Evolutionary conservation across 805 yeast species (phyloP).

Genomic region (Saturnispora silvae): DNA sequence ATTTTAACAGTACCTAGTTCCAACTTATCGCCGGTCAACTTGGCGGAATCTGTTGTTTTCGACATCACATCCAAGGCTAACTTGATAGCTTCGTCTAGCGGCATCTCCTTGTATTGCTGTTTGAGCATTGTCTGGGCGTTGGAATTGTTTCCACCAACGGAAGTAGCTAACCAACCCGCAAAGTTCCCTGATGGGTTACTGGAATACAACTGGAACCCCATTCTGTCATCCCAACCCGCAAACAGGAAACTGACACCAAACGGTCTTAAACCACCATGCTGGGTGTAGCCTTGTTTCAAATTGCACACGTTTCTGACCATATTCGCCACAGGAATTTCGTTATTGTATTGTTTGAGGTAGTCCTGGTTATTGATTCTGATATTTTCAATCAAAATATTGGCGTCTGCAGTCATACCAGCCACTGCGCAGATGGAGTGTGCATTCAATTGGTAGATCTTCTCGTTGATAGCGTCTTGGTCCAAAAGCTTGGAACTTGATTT

Average conservation of each 20-base stretch:
- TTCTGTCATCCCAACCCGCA: slow-evolving; percentile 89
- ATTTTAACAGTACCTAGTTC: slow-evolving; percentile 78
- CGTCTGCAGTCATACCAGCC: slow-evolving; percentile 98
- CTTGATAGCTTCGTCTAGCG: slow-evolving; percentile 66
- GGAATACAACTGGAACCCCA: slow-evolving; percentile 85
- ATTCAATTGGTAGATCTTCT: slow-evolving; percentile 78
- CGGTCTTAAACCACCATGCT: slow-evolving; percentile 97
- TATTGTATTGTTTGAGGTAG: slow-evolving; percentile 77
- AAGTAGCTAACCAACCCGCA: slow-evolving; percentile 97
- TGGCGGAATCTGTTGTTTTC: slow-evolving; percentile 86
- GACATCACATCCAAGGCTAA: slow-evolving; percentile 85
- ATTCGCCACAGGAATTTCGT: slow-evolving; percentile 87
- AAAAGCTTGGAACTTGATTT: slow-evolving; percentile 86
- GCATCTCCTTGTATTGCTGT: slow-evolving; percentile 81
- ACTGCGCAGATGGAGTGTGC: slow-evolving; percentile 73
- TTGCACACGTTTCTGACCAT: slow-evolving; percentile 85
- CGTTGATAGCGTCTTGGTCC: slow-evolving; percentile 90
- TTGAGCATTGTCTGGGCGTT: slow-evolving; percentile 93
- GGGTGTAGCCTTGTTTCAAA: slow-evolving; percentile 95
- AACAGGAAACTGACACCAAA: slow-evolving; percentile 94
- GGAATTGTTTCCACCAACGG: slow-evolving; percentile 91
- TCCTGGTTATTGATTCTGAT: slow-evolving; percentile 82
- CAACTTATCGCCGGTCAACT: slow-evolving; percentile 78
- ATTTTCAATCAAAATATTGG: slow-evolving; percentile 75
- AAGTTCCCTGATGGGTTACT: slow-evolving; percentile 97